Percentiles rank a stretch among this genome's conserved stretches.
Evolutionary conservation across 768 basidiomycete species (phyloP).

Genomic region (Tylopilus sp.): DNA sequence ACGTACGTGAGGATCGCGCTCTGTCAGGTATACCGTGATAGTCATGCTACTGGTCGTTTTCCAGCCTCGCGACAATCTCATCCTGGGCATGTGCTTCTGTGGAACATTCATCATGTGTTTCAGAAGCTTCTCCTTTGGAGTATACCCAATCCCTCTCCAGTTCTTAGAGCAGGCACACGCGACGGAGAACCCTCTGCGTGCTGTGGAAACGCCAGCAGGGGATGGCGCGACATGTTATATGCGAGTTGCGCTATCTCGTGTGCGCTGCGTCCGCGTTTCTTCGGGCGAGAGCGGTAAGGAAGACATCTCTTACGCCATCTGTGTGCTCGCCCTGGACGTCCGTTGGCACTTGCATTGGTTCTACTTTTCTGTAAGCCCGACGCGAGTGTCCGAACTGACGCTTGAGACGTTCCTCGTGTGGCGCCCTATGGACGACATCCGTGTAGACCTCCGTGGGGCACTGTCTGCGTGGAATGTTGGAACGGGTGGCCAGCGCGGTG

Average conservation of each 20-base stretch:
- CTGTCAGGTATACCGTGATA: not conserved
- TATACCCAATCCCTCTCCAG: conserved; percentile 24
- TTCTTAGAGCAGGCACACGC: not conserved
- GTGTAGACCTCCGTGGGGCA: too few relatives aligned
- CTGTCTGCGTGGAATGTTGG: not conserved
- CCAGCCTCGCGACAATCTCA: too few relatives aligned
- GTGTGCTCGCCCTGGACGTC: conserved; percentile 37
- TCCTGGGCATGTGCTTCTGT: conserved; percentile 42
- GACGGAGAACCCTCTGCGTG: too few relatives aligned
- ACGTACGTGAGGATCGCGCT: conserved; percentile 28
- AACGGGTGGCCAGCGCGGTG: too few relatives aligned
- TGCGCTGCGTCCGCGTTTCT: conserved; percentile 21
- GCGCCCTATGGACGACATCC: too few relatives aligned
- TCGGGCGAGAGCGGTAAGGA: conserved; percentile 36
- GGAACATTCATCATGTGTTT: conserved; percentile 49
- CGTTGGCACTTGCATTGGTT: conserved; percentile 47
- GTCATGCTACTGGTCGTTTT: not conserved
- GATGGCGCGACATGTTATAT: conserved; percentile 29
- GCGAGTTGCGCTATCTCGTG: conserved; percentile 36
- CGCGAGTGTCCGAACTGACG: too few relatives aligned
- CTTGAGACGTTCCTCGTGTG: too few relatives aligned
- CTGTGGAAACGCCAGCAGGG: too few relatives aligned
- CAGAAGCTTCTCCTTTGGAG: conserved; percentile 46
- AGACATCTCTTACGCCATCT: conserved; percentile 27
- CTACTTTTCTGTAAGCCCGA: conserved; percentile 19